These are phyloP conservation scores for Hypoxylon trugodes DNA, from an alignment of 495 filamentous ascomycete genomes.

Conservation along the genomic window DNA sequence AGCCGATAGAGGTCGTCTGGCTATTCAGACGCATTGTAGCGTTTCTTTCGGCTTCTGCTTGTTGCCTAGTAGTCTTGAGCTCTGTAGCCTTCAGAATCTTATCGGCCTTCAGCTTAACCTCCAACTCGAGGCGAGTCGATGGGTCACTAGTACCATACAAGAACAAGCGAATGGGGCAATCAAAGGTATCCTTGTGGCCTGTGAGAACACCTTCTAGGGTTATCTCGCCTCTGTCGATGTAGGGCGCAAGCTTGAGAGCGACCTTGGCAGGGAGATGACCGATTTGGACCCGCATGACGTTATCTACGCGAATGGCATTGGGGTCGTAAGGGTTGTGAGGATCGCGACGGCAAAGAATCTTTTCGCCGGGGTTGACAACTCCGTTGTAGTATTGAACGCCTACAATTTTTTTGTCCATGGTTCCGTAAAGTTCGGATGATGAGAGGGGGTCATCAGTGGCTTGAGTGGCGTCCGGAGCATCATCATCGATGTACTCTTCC, in stretches of 20 bases:
- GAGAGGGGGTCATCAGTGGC: constrained; percentile 52
- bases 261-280: constrained; percentile 77
- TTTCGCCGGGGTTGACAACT: constrained; percentile 73
- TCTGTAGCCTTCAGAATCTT: constrained; percentile 59
- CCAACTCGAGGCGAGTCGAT: constrained; percentile 58
- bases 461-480: constrained; percentile 57
- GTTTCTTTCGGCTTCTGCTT: constrained; percentile 57
- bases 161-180: constrained; percentile 73
- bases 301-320: constrained; percentile 83
- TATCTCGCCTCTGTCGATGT: constrained; percentile 64
- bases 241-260: constrained; percentile 75
- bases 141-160: constrained; percentile 73
- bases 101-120: constrained; percentile 68
- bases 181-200: constrained; percentile 67
- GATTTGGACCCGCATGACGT: constrained; percentile 80
- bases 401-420: constrained; percentile 72
- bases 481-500: constrained; percentile 58
- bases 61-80: constrained; percentile 57
- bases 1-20: constrained; percentile 44
- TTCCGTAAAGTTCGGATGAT: constrained; percentile 43
- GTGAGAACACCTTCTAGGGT: constrained; percentile 72
- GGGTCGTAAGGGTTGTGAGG: constrained; percentile 75
- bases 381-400: constrained; percentile 83
- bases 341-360: constrained; percentile 73
- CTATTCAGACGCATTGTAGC: constrained; percentile 46